These are phyloP conservation scores for Glaciozyma antarctica DNA, from an alignment of 768 basidiomycete genomes.

Conservation along the genomic window DNA sequence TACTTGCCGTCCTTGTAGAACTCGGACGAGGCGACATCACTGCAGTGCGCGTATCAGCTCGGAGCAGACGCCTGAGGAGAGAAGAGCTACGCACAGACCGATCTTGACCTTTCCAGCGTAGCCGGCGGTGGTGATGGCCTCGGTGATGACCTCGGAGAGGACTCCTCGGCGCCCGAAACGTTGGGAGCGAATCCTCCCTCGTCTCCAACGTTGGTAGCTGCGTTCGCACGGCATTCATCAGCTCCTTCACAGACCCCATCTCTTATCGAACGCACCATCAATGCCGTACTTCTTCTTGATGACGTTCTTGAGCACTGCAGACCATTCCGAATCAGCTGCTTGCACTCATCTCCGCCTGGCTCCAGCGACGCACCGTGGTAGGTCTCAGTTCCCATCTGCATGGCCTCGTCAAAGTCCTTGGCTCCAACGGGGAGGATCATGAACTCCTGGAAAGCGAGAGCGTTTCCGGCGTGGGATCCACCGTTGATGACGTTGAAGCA, in stretches of 20 bases:
- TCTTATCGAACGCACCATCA: slow-evolving; percentile 63
- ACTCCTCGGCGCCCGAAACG: slow-evolving; percentile 92
- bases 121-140: slow-evolving; percentile 96
- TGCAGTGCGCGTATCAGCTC: background rate
- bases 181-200: slow-evolving; percentile 99
- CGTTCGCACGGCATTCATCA: background rate
- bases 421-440: slow-evolving; percentile 98
- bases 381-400: slow-evolving; percentile 97
- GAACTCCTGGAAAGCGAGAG: slow-evolving; percentile 99
- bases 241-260: background rate
- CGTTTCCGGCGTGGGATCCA: slow-evolving; percentile 98
- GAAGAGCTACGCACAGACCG: slow-evolving; percentile 62
- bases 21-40: slow-evolving; percentile 85
- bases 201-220: slow-evolving; percentile 97
- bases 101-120: slow-evolving; percentile 99
- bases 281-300: slow-evolving; percentile 99
- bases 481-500: slow-evolving; percentile 99
- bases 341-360: background rate
- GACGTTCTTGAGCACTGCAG: slow-evolving; percentile 71
- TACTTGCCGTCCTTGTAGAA: slow-evolving; percentile 99
- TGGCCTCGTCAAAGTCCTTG: slow-evolving; percentile 79
- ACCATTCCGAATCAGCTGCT: slow-evolving; percentile 57
- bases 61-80: background rate
- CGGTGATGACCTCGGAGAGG: slow-evolving; percentile 86
- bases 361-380: slow-evolving; percentile 23